phyloP scores from a whole-genome alignment of 352 stramenopile genomes.

The Phytophthora pisi region DNA sequence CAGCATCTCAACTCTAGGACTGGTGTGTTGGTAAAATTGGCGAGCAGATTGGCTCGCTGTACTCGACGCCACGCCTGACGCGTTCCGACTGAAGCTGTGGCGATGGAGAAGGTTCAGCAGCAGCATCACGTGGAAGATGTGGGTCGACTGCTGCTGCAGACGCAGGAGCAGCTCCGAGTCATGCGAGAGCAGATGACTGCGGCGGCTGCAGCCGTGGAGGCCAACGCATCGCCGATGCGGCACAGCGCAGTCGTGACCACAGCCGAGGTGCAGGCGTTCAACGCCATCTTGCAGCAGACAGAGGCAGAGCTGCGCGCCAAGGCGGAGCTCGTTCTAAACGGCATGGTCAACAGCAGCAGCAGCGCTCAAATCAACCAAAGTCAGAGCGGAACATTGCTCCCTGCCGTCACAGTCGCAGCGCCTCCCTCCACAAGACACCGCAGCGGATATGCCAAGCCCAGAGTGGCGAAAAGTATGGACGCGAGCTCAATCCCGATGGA shows the following conservation, averaged over 20 bases:
- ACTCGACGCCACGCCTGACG: neutral
- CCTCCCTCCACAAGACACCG: conserved; percentile 18
- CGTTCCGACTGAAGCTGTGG: neutral
- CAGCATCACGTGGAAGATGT: conserved; percentile 87
- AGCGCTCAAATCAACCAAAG: conserved; percentile 27
- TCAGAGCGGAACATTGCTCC: conserved; percentile 31
- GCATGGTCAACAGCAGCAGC: conserved; percentile 61
- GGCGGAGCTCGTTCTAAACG: conserved; percentile 78
- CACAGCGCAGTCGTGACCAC: conserved; percentile 33
- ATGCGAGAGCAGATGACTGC: conserved; percentile 75
- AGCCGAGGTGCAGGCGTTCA: conserved; percentile 52
- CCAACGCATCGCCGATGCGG: conserved; percentile 39
- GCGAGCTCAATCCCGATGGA: conserved; percentile 44
- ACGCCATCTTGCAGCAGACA: conserved; percentile 74
- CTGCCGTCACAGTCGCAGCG: conserved; percentile 21
- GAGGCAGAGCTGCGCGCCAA: conserved; percentile 79
- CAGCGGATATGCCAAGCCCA: conserved; percentile 11
- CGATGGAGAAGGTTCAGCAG: conserved; percentile 81
- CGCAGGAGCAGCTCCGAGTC: conserved; percentile 76
- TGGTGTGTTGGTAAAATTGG: conserved; percentile 31
- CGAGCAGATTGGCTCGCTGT: conserved; percentile 6
- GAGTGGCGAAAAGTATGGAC: conserved; percentile 15
- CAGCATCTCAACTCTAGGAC: conserved; percentile 19
- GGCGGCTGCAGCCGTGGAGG: conserved; percentile 36
- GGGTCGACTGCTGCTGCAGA: conserved; percentile 79